phyloP scores from a whole-genome alignment of 768 basidiomycete genomes.

The Clitopilus passeckerianus region DNA sequence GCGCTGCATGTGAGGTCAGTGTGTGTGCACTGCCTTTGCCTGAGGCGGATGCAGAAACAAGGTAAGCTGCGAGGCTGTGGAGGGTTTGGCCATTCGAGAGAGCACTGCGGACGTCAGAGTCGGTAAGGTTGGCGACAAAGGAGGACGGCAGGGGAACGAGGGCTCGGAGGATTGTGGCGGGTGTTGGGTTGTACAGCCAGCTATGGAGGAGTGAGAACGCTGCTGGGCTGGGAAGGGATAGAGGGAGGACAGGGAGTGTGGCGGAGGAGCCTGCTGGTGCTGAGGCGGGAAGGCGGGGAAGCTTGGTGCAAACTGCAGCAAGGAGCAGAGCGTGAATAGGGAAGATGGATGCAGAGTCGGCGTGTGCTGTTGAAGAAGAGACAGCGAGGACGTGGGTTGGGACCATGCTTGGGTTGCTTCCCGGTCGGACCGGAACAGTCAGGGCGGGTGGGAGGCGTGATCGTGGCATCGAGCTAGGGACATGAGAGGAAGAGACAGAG shows the following conservation, averaged over 20 bases:
- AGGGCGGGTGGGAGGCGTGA: slow-evolving; percentile 61
- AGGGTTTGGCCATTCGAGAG: slow-evolving; percentile 46
- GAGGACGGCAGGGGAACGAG: slow-evolving; percentile 55
- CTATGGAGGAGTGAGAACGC: slow-evolving; percentile 62
- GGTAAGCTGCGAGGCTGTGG: slow-evolving; percentile 50
- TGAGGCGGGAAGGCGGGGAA: slow-evolving; percentile 45
- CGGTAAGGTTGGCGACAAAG: slow-evolving; percentile 39
- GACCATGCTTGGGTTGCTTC: slow-evolving; percentile 21
- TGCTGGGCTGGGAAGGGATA: slow-evolving; percentile 66
- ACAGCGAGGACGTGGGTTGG: slow-evolving; percentile 58
- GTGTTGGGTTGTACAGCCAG: slow-evolving; percentile 70
- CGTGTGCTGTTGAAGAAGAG: slow-evolving; percentile 38
- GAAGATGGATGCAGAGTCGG: slow-evolving; percentile 44
- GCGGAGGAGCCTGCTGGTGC: slow-evolving; percentile 15
- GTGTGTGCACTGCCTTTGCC: slow-evolving; percentile 29
- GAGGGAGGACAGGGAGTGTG: slow-evolving; percentile 58
- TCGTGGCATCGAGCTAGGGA: slow-evolving; percentile 63
- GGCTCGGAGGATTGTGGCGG: slow-evolving; percentile 50
- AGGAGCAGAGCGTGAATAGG: slow-evolving; percentile 62
- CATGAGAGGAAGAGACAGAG: slow-evolving; percentile 44
- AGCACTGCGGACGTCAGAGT: slow-evolving; percentile 35
- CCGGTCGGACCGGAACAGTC: slow-evolving; percentile 34
- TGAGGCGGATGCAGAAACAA: slow-evolving; percentile 37
- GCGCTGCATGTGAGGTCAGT: slow-evolving; percentile 54
- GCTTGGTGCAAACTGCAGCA: slow-evolving; percentile 53